phyloP scores from a whole-genome alignment of 495 filamentous ascomycete genomes.

The Trichoderma asperelloides region DNA sequence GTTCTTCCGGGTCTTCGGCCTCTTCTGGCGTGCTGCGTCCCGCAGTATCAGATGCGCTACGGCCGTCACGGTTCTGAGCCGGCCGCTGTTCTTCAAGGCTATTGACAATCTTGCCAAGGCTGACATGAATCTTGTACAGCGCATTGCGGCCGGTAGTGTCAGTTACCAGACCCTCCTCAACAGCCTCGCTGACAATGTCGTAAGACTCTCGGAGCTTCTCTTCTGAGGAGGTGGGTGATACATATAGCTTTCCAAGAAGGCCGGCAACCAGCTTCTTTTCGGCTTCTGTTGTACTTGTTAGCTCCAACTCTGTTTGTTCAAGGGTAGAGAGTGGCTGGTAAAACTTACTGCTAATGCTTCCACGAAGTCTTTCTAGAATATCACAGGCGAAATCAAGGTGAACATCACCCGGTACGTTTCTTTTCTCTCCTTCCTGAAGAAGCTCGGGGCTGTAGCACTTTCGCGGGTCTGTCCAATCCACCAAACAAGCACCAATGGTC shows the following conservation, averaged over 20 bases:
- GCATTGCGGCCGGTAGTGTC: constrained; percentile 69
- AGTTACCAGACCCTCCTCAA: constrained; percentile 57
- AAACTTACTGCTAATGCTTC: constrained; percentile 51
- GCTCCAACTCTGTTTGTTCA: constrained; percentile 11
- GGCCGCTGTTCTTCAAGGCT: constrained; percentile 34
- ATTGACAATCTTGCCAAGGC: constrained; percentile 52
- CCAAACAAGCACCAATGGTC: constrained; percentile 67
- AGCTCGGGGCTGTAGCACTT: constrained; percentile 66
- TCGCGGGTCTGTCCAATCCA: constrained; percentile 94
- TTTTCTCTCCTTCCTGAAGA: constrained; percentile 49
- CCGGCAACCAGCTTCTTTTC: constrained; percentile 75
- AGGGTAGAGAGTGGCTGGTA: background rate
- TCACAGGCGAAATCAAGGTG: constrained; percentile 58
- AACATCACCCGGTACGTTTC: constrained; percentile 53
- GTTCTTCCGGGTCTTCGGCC: constrained; percentile 1
- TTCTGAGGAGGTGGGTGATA: constrained; percentile 50
- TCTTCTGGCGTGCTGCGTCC: background rate
- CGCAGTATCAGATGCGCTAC: constrained; percentile 11
- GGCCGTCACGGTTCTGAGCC: constrained; percentile 9
- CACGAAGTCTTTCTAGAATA: constrained; percentile 49
- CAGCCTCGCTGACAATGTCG: constrained; percentile 51
- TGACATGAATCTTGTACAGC: constrained; percentile 69
- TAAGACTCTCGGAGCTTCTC: constrained; percentile 42
- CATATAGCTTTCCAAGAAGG: constrained; percentile 74
- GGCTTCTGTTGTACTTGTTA: constrained; percentile 51